Base-by-base conservation (phyloP, 306 rosid genomes). In the Elaeagnus macrophylla region DNA sequence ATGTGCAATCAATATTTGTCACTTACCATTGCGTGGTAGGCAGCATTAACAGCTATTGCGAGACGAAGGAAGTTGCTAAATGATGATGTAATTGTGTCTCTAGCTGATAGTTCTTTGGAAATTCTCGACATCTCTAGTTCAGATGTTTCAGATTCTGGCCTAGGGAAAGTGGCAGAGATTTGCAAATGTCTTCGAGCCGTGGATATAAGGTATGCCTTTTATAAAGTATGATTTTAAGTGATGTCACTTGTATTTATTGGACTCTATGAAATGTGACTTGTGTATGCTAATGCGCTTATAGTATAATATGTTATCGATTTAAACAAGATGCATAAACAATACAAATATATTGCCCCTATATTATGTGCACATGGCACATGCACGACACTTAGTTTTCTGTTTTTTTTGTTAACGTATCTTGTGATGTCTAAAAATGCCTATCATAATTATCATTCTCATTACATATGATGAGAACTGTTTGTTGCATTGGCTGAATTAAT, bases 101-200 rank as follows among this genome's bases (percentile, higher is more conserved):
- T 91, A 65, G 86, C 82, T 59, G 96, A 91, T 75, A 45, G 61
- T 56, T 78, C 86, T 20, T 91, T 94, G 97, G 88, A 76, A 54
- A 54, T 77, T 65, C 89, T 91, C 48, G 96, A 91, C 46, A 70
- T 91, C 47, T 91, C 97, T 47, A 76, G 79, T 32, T 91, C 96
- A 49, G 96, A 91, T 63, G 93, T 86, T 69, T 80, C 97, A 6
- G 95, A 91, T 73, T 55, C 56, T 67, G 95, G 95, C 48, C 70
- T 91, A 75, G 68, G 37, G 16, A 75, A 84, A 78, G 85, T 71
- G 51, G 78, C 81, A 57, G 77, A 82, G 73, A 69, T 64, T 37
- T 86, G 96, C 68, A 77, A 65, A 59, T 68, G 9, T 54, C 87
- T 82, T 53, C 78, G 73, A 72, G 96, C 93, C 56, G 75, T 81